Evolutionary conservation across 2,329 filamentous ascomycete species (phyloP), one percentile per base, ranked within the genome.

Genomic region (Sporothrix brasiliensis): DNA sequence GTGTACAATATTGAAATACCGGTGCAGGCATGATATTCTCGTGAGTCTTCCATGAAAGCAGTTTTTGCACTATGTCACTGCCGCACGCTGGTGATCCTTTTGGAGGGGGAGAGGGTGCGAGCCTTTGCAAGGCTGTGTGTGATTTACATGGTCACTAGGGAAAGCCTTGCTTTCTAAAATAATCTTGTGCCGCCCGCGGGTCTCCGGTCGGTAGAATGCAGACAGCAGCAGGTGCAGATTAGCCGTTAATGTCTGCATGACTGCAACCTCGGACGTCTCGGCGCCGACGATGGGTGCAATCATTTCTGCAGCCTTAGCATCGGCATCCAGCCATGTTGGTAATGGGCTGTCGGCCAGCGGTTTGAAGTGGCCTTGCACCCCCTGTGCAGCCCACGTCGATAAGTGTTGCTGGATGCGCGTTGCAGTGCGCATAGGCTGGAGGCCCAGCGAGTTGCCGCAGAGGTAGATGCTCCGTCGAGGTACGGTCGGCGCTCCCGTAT

Each of bases 111-210:
- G 10, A n/a, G 52, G 39, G 53, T 24, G 24, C 52, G 47, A 27
- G 41, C 24, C 65, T 30, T 9, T 41, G 10, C 13, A 34, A 4
- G 65, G 49, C 34, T 14, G 16, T 49, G 44, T 16, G 4, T 16
- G 60, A 69, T 39, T 70, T 76, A 76, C 83, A 89, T 89, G 90
- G 77, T 97, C 93, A 79, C 91, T 94, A 0, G 93, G 94, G 75
- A 97, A 97, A 0, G 93, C 92, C 77, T 93, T 93, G 79, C 91
- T 92, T 79, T 97, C 92, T 16, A 95, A 84, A 67, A 96, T 91
- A 73, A 97, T 91, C 81, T 94, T 95, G 81, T 91, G 91, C 54
- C 83, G 79, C 73, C 80, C 80, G 80, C 84, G 76, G 0, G 84
- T 89, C 13, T 74, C 27, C 0, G 92, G 92, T 66, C 82, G 85